Conservation (phyloP, 768 basidiomycete genomes). For the Suillus tomentosus region DNA sequence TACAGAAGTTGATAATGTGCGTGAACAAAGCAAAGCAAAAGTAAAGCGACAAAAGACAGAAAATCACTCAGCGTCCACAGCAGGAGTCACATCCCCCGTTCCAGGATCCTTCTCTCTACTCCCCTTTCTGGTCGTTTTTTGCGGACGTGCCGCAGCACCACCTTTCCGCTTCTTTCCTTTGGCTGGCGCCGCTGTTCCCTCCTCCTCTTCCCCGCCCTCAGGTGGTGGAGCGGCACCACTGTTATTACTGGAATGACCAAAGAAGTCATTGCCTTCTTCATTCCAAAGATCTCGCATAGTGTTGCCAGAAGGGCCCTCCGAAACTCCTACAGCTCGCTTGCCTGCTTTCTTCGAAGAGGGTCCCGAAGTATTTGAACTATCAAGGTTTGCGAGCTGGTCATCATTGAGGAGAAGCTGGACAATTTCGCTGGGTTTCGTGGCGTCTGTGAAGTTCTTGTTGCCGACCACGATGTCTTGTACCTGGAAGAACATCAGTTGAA, state of each 20-base stretch:
- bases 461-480: constrained; percentile 99
- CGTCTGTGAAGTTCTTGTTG: constrained; percentile 92
- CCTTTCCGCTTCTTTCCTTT: constrained; percentile 39
- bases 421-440: constrained; percentile 94
- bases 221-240: constrained; percentile 15
- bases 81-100: constrained; percentile 26
- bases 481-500: constrained; percentile 39
- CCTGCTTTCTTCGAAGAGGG: constrained; percentile 38
- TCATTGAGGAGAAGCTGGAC: constrained; percentile 93
- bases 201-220: constrained; percentile 36
- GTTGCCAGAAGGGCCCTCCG: constrained; percentile 37
- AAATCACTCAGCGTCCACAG: constrained; percentile 30
- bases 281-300: constrained; percentile 73
- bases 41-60: constrained; percentile 13
- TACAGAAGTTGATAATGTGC: constrained; percentile 28
- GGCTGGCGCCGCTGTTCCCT: constrained; percentile 23
- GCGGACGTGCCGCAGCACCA: constrained; percentile 24
- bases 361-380: constrained; percentile 43
- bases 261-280: constrained; percentile 87
- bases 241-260: constrained; percentile 54
- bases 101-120: constrained; percentile 33
- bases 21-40: constrained; percentile 16
- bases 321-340: constrained; percentile 36
- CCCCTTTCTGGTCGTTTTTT: constrained; percentile 35
- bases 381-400: constrained; percentile 81